Evolutionary conservation across 1,284 basidiomycete genomes (phyloP).

Genomic region (Trichosporon ovoides): DNA sequence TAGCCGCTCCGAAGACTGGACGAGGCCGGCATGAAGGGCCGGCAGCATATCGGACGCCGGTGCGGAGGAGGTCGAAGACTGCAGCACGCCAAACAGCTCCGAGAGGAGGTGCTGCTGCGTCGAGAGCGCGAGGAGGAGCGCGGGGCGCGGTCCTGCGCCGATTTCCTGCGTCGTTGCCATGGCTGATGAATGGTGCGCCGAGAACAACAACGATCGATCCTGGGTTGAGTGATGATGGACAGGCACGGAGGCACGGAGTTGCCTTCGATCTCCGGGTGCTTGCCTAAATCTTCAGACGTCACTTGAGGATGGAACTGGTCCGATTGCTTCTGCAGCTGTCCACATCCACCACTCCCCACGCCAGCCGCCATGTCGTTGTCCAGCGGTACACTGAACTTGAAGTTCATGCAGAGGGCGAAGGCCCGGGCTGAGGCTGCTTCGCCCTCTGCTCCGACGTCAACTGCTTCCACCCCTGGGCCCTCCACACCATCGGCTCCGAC

Average conservation of each 20-base stretch:
- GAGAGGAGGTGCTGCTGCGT: constrained; percentile 34
- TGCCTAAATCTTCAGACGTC: background rate
- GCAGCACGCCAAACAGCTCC: constrained; percentile 32
- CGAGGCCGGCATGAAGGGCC: constrained; percentile 23
- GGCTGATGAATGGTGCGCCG: background rate
- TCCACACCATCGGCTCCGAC: constrained; percentile 8
- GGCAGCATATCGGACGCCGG: constrained; percentile 9
- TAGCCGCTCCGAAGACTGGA: constrained; percentile 24
- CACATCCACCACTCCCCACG: background rate
- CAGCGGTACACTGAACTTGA: constrained; percentile 42
- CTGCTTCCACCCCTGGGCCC: background rate
- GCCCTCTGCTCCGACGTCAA: background rate
- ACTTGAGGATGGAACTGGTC: background rate
- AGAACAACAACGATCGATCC: background rate
- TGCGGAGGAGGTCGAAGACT: constrained; percentile 4
- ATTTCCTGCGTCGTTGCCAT: background rate
- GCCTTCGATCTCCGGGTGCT: background rate
- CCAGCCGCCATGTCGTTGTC: constrained; percentile 33
- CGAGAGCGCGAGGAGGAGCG: constrained; percentile 36
- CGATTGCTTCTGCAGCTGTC: too few relatives aligned
- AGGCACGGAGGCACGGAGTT: background rate
- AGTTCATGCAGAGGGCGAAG: constrained; percentile 47
- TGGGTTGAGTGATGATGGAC: background rate
- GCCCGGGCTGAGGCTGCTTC: constrained; percentile 19
- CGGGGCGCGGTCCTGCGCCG: constrained; percentile 22